Conservation (phyloP, 2,329 filamentous ascomycete species). For the Rachicladosporium sp. region DNA sequence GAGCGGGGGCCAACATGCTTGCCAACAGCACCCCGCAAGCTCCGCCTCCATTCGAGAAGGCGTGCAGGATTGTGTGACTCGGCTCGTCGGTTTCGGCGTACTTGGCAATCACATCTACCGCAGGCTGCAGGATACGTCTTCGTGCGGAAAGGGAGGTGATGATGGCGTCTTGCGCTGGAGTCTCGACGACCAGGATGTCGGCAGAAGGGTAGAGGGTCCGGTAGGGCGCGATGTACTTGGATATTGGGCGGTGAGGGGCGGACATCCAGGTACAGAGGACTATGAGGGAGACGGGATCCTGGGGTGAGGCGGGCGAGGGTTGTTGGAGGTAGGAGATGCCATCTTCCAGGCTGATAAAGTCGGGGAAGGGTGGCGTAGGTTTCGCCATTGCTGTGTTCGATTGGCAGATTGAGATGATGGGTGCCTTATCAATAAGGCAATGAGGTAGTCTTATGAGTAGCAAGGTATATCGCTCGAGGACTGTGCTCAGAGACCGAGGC, state of each 20-base stretch:
- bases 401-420: no score
- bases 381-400: not conserved
- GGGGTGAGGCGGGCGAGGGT: not conserved
- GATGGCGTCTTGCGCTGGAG: slow-evolving; percentile 12
- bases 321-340: not conserved
- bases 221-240: slow-evolving; percentile 21
- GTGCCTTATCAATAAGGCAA: no score
- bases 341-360: not conserved
- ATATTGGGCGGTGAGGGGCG: slow-evolving; percentile 19
- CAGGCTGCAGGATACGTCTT: slow-evolving; percentile 7
- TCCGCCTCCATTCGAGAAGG: slow-evolving; percentile 25
- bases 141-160: slow-evolving; percentile 5
- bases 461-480: no score
- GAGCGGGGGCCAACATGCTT: slow-evolving; percentile 4
- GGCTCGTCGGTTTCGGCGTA: not conserved
- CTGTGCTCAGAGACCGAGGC: no score
- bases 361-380: not conserved
- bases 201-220: slow-evolving; percentile 14
- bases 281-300: slow-evolving; percentile 18
- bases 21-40: slow-evolving; percentile 15
- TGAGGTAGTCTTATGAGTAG: no score
- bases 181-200: slow-evolving; percentile 19
- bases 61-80: slow-evolving; percentile 17
- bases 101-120: slow-evolving; percentile 10
- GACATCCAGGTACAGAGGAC: slow-evolving; percentile 25